Evolutionary conservation across 2,329 filamentous ascomycete species (phyloP), one percentile per base, ranked within the genome.

Genomic region (Fusarium mangiferae): DNA sequence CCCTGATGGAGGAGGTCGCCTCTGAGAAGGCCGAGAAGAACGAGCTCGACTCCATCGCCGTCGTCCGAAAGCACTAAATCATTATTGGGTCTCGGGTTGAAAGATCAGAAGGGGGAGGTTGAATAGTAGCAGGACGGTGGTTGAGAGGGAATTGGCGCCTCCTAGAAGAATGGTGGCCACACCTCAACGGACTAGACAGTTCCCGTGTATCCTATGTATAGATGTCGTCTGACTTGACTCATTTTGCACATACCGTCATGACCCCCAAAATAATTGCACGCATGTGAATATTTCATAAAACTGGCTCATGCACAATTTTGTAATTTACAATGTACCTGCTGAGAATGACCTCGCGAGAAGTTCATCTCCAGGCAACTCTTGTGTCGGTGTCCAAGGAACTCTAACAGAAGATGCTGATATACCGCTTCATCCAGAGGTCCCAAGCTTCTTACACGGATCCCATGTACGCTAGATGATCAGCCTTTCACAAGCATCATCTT

Each of bases 1-100:
- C 85, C 70, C 82, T 90, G 75, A 85, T 90, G 77, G 81, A 84
- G 74, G 80, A 89, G 81, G 82, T 90, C 79, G 81, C 85, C 80
- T 83, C 84, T 70, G 84, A 86, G 79, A 75, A 83, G 71, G 84
- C 83, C 67, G 89, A 91, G 85, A 86, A 85, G 83, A 81, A 84
- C 69, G 85, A 83, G 64, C 85, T 89, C 58, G 86, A 89, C 82
- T 83, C 85, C 71, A 82, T 89, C 75, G 80, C 83, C 70, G 82
- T 88, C 59, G 79, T 87, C 80, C 87, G 85, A 85, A 86, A 83
- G 81, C 84, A 87, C 81, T 84, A 83, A 81, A 74, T 58, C 33
- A 57, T 60, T 24, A 26, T 59, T 59, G 38, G 38, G 52, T n/a
- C 39, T 62, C 48, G 30, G 64, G 38, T 48, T 57, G 69, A 62